Conservation (phyloP, 1,284 basidiomycete species). For the Blastosporella zonata region DNA sequence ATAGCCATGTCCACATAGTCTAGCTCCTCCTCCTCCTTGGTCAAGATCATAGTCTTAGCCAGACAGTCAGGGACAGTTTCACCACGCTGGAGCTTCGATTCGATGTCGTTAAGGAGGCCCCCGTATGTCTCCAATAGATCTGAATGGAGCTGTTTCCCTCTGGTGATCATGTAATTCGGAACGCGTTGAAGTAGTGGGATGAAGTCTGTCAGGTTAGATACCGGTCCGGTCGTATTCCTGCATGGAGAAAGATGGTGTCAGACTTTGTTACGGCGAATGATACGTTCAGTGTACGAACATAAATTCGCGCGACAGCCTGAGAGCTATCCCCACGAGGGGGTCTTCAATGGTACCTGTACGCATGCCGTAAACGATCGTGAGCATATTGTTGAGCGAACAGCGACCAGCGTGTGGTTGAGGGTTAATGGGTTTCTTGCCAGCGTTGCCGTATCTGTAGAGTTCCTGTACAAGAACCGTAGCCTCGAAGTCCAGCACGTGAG, state of each 20-base stretch:
- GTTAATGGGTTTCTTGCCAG: slow-evolving; percentile 33
- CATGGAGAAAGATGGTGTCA: slow-evolving; percentile 12
- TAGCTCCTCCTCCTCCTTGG: slow-evolving; percentile 33
- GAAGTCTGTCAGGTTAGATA: slow-evolving; percentile 41
- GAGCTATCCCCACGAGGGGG: slow-evolving; percentile 31
- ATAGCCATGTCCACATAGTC: slow-evolving; percentile 38
- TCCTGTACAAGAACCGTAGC: slow-evolving; percentile 34
- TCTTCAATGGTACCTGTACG: slow-evolving; percentile 31
- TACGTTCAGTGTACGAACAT: slow-evolving; percentile 26
- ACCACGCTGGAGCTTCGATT: slow-evolving; percentile 26
- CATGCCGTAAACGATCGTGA: slow-evolving; percentile 34
- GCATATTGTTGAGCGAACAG: slow-evolving; percentile 33
- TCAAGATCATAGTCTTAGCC: slow-evolving; percentile 36
- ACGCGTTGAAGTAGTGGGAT: slow-evolving; percentile 36
- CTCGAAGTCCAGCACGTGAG: slow-evolving; percentile 33
- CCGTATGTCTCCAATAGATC: slow-evolving; percentile 34
- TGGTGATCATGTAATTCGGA: slow-evolving; percentile 30
- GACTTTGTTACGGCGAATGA: slow-evolving; percentile 10
- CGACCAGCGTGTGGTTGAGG: slow-evolving; percentile 32
- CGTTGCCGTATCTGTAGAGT: slow-evolving; percentile 30
- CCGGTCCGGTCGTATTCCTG: slow-evolving; percentile 34
- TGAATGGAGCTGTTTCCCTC: slow-evolving; percentile 33
- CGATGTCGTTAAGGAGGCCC: slow-evolving; percentile 26
- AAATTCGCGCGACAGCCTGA: slow-evolving; percentile 34
- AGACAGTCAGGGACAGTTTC: slow-evolving; percentile 33